phyloP scores from a whole-genome alignment of 1,284 basidiomycete genomes.

The Papiliotrema laurentii region DNA sequence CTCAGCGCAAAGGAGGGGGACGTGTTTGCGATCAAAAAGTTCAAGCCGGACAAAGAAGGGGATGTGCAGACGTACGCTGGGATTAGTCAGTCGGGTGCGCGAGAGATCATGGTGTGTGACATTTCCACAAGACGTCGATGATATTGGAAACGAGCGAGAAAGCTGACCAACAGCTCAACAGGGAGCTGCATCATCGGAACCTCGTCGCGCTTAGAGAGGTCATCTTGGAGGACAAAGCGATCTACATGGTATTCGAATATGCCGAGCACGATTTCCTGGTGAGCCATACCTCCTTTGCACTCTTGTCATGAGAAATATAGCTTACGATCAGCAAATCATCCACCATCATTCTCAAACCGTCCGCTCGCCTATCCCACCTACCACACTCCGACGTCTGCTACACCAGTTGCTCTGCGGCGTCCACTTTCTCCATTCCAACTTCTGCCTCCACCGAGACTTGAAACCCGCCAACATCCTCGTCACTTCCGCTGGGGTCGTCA shows the following conservation, averaged over 20 bases:
- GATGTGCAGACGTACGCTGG: slow-evolving; percentile 91
- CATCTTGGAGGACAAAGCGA: slow-evolving; percentile 94
- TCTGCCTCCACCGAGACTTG: slow-evolving; percentile 92
- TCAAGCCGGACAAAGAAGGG: slow-evolving; percentile 98
- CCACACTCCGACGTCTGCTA: slow-evolving; percentile 85
- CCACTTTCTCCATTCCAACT: slow-evolving; percentile 88
- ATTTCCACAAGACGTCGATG: background rate
- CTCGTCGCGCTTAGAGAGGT: slow-evolving; percentile 88
- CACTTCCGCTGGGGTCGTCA: slow-evolving; percentile 80
- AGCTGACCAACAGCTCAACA: slow-evolving; percentile 60
- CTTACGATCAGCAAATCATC: slow-evolving; percentile 75
- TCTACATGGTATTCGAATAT: slow-evolving; percentile 99
- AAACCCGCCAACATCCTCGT: slow-evolving; percentile 99
- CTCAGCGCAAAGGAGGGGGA: slow-evolving; percentile 55
- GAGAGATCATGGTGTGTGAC: slow-evolving; percentile 77
- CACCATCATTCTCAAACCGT: slow-evolving; percentile 92
- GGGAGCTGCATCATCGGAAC: slow-evolving; percentile 90
- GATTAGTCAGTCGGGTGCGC: slow-evolving; percentile 89
- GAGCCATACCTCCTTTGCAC: slow-evolving; percentile 35
- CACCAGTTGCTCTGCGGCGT: slow-evolving; percentile 96
- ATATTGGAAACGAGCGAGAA: background rate
- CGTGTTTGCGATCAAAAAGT: slow-evolving; percentile 97
- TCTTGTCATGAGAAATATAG: background rate
- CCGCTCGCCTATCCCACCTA: slow-evolving; percentile 63
- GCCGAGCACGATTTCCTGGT: slow-evolving; percentile 97